phyloP scores from a whole-genome alignment of 495 filamentous ascomycete species.

The Xylaria longipes region DNA sequence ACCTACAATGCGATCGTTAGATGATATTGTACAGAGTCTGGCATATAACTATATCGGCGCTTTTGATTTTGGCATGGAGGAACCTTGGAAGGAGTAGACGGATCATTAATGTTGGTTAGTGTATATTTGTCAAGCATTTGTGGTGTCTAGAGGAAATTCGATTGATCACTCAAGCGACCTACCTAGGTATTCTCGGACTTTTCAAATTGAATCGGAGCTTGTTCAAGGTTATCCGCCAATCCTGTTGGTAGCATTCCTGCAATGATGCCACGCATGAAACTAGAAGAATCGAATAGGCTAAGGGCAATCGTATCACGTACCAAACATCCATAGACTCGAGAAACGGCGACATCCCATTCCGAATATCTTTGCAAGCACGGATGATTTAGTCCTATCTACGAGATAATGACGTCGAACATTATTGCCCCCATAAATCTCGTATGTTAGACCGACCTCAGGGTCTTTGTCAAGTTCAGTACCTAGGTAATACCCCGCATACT shows the following conservation, averaged over 20 bases:
- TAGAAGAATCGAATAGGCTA: background rate
- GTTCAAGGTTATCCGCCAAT: background rate
- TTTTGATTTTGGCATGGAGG: conserved; percentile 10
- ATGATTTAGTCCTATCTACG: no score
- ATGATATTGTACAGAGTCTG: background rate
- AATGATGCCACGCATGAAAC: no score
- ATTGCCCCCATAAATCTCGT: no score
- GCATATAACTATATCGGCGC: background rate
- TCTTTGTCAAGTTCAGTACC: no score
- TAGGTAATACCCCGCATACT: conserved; percentile 3
- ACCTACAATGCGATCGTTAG: background rate
- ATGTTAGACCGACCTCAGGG: no score
- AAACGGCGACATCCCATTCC: background rate
- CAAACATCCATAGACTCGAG: background rate
- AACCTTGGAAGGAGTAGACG: background rate
- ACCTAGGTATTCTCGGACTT: background rate
- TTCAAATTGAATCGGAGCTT: background rate
- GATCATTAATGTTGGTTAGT: background rate
- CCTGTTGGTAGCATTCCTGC: background rate
- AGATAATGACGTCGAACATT: background rate
- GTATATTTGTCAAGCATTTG: conserved; percentile 15
- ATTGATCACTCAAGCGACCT: conserved; percentile 4
- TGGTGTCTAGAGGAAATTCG: conserved; percentile 4
- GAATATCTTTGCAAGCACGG: no score
- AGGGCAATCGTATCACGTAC: background rate